These are phyloP conservation scores for Juncus inflexus DNA, from an alignment of 176 grass and related monocot genomes.

Conservation along the genomic window DNA sequence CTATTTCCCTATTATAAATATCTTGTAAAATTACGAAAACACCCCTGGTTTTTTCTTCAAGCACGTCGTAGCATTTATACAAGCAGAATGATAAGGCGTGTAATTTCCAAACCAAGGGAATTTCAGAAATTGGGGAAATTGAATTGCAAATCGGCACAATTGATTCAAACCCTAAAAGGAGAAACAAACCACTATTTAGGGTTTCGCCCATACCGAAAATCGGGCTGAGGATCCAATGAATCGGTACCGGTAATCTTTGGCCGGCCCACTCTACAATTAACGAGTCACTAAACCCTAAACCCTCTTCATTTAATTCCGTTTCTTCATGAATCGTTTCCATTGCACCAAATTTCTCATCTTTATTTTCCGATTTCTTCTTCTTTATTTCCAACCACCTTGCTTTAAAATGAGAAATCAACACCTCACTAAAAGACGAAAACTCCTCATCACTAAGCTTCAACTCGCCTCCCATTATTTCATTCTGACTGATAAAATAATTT, in stretches of 20 bases:
- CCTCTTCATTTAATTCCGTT: slow-evolving; percentile 41
- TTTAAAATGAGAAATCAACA: slow-evolving; percentile 71
- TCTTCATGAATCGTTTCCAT: slow-evolving; percentile 87
- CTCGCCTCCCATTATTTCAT: slow-evolving; percentile 38
- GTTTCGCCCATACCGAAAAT: slow-evolving; percentile 51
- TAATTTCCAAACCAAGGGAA: slow-evolving; percentile 82
- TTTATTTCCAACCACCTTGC: slow-evolving; percentile 74
- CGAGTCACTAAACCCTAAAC: slow-evolving; percentile 28
- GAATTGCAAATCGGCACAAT: slow-evolving; percentile 38
- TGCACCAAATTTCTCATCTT: slow-evolving; percentile 30
- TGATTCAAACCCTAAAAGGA: slow-evolving; percentile 74
- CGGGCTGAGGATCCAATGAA: slow-evolving; percentile 86
- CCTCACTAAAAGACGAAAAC: slow-evolving; percentile 56
- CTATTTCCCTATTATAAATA: slow-evolving; percentile 49
- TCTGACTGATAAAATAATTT: slow-evolving; percentile 38
- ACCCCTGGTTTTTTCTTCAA: slow-evolving; percentile 64
- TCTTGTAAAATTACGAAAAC: slow-evolving; percentile 81
- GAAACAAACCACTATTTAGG: slow-evolving; percentile 64
- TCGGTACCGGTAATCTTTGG: slow-evolving; percentile 78
- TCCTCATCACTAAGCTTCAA: slow-evolving; percentile 74
- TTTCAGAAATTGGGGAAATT: slow-evolving; percentile 28
- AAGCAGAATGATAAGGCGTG: slow-evolving; percentile 79
- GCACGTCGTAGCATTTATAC: slow-evolving; percentile 52
- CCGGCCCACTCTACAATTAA: slow-evolving; percentile 65
- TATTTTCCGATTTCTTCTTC: slow-evolving; percentile 52